phyloP scores from a whole-genome alignment of 768 basidiomycete species.

The Pulveroboletus ravenelii region DNA sequence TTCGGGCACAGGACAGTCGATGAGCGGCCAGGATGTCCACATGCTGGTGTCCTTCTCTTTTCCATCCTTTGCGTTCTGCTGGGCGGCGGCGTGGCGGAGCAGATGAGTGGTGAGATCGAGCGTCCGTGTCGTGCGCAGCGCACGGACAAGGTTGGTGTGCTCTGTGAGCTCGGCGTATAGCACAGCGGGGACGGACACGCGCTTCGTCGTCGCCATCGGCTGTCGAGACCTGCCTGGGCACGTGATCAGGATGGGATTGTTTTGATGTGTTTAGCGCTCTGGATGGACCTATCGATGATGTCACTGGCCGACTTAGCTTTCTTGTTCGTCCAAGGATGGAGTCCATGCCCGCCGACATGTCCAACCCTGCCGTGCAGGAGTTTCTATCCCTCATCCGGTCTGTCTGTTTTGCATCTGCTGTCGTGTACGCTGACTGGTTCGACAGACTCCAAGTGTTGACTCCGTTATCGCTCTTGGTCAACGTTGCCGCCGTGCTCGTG shows the following conservation, averaged over 20 bases:
- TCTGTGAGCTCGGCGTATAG: constrained; percentile 64
- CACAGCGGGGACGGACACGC: constrained; percentile 44
- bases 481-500: constrained; percentile 65
- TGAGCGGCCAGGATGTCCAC: constrained; percentile 79
- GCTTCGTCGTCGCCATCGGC: constrained; percentile 11
- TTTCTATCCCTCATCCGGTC: constrained; percentile 62
- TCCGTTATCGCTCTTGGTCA: constrained; percentile 77
- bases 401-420: constrained; percentile 3
- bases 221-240: neutral
- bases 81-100: constrained; percentile 20
- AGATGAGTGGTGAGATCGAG: constrained; percentile 58
- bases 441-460: constrained; percentile 78
- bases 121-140: constrained; percentile 51
- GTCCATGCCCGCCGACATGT: constrained; percentile 51
- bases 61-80: neutral
- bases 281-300: constrained; percentile 5
- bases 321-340: constrained; percentile 39
- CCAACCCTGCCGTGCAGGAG: constrained; percentile 58
- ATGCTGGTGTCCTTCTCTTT: constrained; percentile 33
- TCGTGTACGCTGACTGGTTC: neutral
- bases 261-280: constrained; percentile 5
- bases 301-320: constrained; percentile 7
- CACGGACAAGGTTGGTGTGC: constrained; percentile 62
- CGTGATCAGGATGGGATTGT: constrained; percentile 1
- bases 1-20: constrained; percentile 63